Evolutionary conservation across 257 asterid genomes (phyloP), one percentile per base, ranked within the genome.

Genomic region (Handroanthus guayacan): DNA sequence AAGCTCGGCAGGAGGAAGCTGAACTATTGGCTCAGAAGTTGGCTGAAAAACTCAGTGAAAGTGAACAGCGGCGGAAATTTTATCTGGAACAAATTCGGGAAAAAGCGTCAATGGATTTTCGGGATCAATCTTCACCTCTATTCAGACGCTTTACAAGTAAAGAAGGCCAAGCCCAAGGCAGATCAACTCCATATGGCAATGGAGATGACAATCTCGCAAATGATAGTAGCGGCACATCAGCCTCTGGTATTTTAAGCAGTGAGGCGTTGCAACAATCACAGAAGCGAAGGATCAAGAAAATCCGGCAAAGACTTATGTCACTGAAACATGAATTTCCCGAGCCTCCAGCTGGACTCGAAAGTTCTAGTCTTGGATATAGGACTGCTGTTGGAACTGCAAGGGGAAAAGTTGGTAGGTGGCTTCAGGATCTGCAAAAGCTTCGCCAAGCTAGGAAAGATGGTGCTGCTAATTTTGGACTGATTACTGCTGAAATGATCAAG

Each of bases 371-470:
- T 82, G 95, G 93, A 36, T 89, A 87, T 85, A 82, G 98, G 84
- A 86, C 94, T 77, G 87, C 98, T 18, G 89, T 89, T 66, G 96
- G 92, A 75, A 95, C 92, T 84, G 98, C 98, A 58, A 88, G 97
- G 86, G 91, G 80, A 36, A 95, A 95, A 87, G 85, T 95, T 56
- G 91, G 87, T 38, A 88, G 91, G 82, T 95, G 96, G 98, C 83
- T 95, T 82, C 99, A 95, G 88, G 99, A 95, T 84, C 91, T 95
- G 78, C 98, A 95, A 79, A 95, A 87, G 64, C 96, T 89, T 74
- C 97, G 99, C 57, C 98, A 95, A 83, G 99, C 97, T 58, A 91
- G 99, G 82, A 95, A 93, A 85, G 98, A 90, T 54, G 99, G 99
- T 67, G 97, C 97, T 72, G 89, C 88, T 39, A 91, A 79, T 82